These are phyloP conservation scores for Albizia julibrissin DNA, from an alignment of 306 rosid genomes.

Conservation along the genomic window DNA sequence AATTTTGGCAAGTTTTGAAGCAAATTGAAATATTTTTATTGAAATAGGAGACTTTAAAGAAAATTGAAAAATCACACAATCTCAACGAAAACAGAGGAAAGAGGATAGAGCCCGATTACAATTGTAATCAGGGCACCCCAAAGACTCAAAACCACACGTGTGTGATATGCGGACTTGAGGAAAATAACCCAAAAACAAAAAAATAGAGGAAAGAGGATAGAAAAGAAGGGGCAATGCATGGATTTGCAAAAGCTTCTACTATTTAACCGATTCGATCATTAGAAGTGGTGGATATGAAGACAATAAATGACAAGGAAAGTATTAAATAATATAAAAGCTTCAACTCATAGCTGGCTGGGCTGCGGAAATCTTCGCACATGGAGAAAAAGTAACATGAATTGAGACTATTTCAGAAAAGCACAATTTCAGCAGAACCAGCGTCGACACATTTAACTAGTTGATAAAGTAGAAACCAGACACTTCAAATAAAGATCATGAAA, in stretches of 20 bases:
- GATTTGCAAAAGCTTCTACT: constrained; percentile 13
- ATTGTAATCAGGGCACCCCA: too few species aligned
- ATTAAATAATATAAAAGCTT: constrained; percentile 4
- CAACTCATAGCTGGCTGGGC: constrained; percentile 8
- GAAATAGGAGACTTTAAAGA: neutral
- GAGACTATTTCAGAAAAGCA: constrained; percentile 13
- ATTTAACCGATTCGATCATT: neutral
- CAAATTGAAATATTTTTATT: neutral
- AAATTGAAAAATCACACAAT: neutral
- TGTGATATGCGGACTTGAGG: too few species aligned
- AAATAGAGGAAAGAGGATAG: constrained; percentile 1
- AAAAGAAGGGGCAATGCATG: neutral
- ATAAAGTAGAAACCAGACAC: constrained; percentile 26
- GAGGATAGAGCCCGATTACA: neutral
- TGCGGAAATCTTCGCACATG: neutral
- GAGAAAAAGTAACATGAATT: constrained; percentile 26
- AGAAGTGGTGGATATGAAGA: neutral
- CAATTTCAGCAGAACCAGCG: constrained; percentile 28
- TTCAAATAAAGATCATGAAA: constrained; percentile 32
- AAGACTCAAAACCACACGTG: too few species aligned
- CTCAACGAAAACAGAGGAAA: neutral
- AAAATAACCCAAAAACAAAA: neutral
- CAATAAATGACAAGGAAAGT: neutral
- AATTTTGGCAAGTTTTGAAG: neutral
- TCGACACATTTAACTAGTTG: constrained; percentile 32